Evolutionary conservation across 768 basidiomycete genomes (phyloP).

Genomic region (Hypholoma fasciculare): DNA sequence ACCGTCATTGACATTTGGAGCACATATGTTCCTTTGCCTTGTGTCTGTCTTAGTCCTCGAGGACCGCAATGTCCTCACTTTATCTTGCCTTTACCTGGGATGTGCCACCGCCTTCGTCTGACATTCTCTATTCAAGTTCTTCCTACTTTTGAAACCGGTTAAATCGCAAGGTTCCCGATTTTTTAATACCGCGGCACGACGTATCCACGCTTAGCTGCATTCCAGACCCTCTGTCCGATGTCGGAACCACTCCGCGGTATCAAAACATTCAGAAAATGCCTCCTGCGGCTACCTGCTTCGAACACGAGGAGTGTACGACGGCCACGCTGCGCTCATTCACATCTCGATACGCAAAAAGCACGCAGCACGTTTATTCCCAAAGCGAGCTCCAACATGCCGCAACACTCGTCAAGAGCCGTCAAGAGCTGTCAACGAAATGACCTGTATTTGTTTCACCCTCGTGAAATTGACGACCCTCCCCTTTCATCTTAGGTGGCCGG

Average conservation of each 20-base stretch:
- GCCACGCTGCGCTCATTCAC: background rate
- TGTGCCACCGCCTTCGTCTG: no score
- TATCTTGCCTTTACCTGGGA: no score
- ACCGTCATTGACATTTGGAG: no score
- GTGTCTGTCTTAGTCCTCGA: no score
- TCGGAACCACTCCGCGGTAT: background rate
- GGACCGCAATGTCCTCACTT: no score
- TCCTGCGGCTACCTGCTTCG: background rate
- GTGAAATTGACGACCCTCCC: background rate
- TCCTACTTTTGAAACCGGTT: no score
- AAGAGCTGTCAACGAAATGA: background rate
- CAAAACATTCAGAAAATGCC: background rate
- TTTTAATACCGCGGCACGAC: no score
- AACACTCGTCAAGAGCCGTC: background rate
- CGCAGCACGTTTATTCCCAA: background rate
- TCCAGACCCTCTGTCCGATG: no score
- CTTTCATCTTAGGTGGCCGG: background rate
- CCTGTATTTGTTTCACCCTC: background rate
- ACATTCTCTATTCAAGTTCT: no score
- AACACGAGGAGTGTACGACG: background rate
- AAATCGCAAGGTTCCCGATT: no score
- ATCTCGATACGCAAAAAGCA: background rate
- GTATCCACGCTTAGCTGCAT: no score
- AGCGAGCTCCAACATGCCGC: background rate
- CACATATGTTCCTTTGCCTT: no score